Base-by-base conservation (phyloP, 164 flowering plant species). In the Aristolochia contorta region DNA sequence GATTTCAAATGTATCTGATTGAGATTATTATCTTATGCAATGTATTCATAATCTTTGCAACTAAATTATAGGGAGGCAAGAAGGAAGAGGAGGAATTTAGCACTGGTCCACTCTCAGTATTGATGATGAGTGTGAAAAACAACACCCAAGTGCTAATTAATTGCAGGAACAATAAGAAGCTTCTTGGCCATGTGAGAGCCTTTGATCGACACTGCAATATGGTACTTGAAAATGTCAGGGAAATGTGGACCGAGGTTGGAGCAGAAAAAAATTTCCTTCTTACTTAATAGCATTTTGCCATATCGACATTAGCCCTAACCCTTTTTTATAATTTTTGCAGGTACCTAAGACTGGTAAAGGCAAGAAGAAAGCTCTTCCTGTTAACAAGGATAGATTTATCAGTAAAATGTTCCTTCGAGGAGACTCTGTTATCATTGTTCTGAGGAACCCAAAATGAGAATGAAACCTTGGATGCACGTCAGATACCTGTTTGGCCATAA, bases 221-320 rank as follows among this genome's bases (percentile, higher is more conserved):
- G 96, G 94, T 89, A 66, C 84, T 89, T 8, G 91, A 89, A 65
- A 86, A 89, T 75, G 96, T 89, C 48, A 76, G 87, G 58, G 96
- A 89, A 77, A 89, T 89, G 91, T 89, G 96, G 96, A 89, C 96
- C 43, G 96, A 84, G 94, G 96, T 86, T 14, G 21, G 79, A 59
- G 62, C 64, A 49, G 53, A 18, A 18, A 49, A 20, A 49, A 2
- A 48, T 16, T 4, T 15, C 51, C 67, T 20, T 25, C 30, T 32
- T 43, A 24, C 12, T 37, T 37, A 10, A 37, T 37, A 37, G 7
- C 0, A 37, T 37, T 27, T 37, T 37, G 43, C 43, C 43, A 37
- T 3, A 37, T 37, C 43, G 12, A 37, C 43, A 7, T 37, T 10
- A 8, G 10, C 5, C 12, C 5, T 37, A 6, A 37, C 9, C 43